A percentile compares a stretch with the other conserved stretches of the same genome.
Evolutionary conservation across 1,139 yeast genomes (phyloP).

Genomic region (Blastobotrys aristatus): DNA sequence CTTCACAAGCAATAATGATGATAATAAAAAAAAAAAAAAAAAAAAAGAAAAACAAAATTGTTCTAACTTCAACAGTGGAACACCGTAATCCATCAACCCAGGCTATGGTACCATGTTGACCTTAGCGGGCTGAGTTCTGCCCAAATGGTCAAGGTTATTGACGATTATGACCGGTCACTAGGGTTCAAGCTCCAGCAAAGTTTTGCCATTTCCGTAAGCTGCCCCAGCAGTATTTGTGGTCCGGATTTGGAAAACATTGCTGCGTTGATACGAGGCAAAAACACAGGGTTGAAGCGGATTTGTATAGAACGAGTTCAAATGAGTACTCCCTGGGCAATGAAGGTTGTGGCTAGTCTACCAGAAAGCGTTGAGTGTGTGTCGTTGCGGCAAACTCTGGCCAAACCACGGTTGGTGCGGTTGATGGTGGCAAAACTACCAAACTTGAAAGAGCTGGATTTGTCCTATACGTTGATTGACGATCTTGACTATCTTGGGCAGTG

Average conservation of each 20-base stretch:
- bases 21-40: too few relatives aligned
- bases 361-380: conserved; percentile 9
- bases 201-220: not conserved
- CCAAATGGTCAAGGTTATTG: not conserved
- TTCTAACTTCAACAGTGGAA: conserved; percentile 13
- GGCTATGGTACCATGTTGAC: conserved; percentile 17
- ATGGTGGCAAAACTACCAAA: conserved; percentile 8
- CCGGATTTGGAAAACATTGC: not conserved
- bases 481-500: conserved; percentile 10
- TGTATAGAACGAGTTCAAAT: conserved; percentile 13
- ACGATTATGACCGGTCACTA: not conserved
- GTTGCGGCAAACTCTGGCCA: conserved; percentile 17
- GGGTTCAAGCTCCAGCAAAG: not conserved
- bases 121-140: conserved; percentile 11
- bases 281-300: not conserved
- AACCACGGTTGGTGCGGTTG: conserved; percentile 8
- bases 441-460: conserved; percentile 14
- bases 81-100: conserved; percentile 12
- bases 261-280: not conserved
- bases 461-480: conserved; percentile 17
- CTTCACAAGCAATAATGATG: too few relatives aligned
- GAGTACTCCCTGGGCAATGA: conserved; percentile 8
- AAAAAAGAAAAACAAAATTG: too few relatives aligned
- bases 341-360: conserved; percentile 12
- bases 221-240: conserved; percentile 9